These are phyloP conservation scores for Gracilaria vermiculophylla DNA, from an alignment of 23 red algal genomes.

Conservation along the genomic window DNA sequence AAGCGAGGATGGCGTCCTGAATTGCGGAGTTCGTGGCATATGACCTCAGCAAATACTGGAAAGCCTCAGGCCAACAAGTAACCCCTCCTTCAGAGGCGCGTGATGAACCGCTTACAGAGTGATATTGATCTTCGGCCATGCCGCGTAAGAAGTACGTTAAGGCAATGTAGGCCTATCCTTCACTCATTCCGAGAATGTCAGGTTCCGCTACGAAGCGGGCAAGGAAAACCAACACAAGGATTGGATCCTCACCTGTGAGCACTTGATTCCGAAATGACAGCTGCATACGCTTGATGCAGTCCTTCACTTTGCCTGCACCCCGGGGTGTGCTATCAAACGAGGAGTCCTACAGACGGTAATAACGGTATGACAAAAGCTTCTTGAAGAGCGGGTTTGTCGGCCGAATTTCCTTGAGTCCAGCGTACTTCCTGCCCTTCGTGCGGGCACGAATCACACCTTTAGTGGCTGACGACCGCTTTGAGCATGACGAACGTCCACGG, in stretches of 20 bases:
- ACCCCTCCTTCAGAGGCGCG: too few species aligned
- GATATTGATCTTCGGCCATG: not conserved
- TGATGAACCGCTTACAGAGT: not conserved
- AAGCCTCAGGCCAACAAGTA: too few species aligned
- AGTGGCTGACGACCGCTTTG: not conserved
- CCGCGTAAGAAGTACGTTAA: not conserved
- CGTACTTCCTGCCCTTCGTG: not conserved
- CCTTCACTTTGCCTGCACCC: not conserved
- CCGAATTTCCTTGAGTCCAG: slow-evolving; percentile 10
- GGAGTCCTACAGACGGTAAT: not conserved
- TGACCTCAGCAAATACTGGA: too few species aligned
- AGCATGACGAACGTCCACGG: not conserved
- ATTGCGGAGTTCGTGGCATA: too few species aligned
- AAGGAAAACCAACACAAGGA: not conserved
- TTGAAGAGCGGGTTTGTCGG: not conserved
- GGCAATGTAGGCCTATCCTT: not conserved
- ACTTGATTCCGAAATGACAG: not conserved
- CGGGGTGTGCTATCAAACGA: not conserved
- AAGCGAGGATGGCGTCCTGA: too few species aligned
- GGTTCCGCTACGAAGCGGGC: not conserved
- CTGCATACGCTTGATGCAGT: not conserved
- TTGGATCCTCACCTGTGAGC: not conserved
- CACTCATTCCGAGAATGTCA: not conserved
- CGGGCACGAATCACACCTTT: not conserved
- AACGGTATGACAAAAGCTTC: not conserved